A percentile compares a stretch with the other conserved stretches of the same genome.
Conservation (phyloP, 768 basidiomycete genomes). For the Macrolepiota fuliginosa region DNA sequence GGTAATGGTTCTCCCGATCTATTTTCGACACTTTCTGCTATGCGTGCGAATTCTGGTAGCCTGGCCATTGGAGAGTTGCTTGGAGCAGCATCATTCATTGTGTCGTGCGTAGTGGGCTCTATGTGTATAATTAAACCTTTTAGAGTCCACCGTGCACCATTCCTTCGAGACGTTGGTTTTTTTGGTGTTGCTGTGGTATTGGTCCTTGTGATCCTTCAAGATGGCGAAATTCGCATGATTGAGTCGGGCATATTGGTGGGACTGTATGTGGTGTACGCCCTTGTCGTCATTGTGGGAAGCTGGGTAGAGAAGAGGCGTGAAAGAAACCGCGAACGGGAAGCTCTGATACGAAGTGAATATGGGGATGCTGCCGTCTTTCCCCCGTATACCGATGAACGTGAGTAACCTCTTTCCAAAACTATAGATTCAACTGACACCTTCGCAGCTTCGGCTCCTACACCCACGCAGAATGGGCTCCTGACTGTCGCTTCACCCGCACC, state of each 20-base stretch:
- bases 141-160: constrained; percentile 73
- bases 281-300: constrained; percentile 68
- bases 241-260: constrained; percentile 73
- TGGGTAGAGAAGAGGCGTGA: constrained; percentile 72
- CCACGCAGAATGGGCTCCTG: constrained; percentile 22
- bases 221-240: constrained; percentile 65
- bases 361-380: constrained; percentile 39
- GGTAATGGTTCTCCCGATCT: constrained; percentile 97
- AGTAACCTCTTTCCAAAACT: constrained; percentile 20
- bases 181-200: constrained; percentile 81
- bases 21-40: constrained; percentile 93
- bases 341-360: constrained; percentile 57
- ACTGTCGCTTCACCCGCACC: constrained; percentile 30
- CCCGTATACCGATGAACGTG: constrained; percentile 66
- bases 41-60: constrained; percentile 80
- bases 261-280: constrained; percentile 77
- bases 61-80: constrained; percentile 94
- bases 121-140: constrained; percentile 98
- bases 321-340: constrained; percentile 42
- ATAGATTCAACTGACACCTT: constrained; percentile 6
- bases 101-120: constrained; percentile 94
- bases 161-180: constrained; percentile 93
- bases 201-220: constrained; percentile 76
- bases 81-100: constrained; percentile 94
- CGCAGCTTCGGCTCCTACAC: constrained; percentile 14